Base-by-base conservation (phyloP, 441 rosid genomes). In the Bruguiera hainesii region DNA sequence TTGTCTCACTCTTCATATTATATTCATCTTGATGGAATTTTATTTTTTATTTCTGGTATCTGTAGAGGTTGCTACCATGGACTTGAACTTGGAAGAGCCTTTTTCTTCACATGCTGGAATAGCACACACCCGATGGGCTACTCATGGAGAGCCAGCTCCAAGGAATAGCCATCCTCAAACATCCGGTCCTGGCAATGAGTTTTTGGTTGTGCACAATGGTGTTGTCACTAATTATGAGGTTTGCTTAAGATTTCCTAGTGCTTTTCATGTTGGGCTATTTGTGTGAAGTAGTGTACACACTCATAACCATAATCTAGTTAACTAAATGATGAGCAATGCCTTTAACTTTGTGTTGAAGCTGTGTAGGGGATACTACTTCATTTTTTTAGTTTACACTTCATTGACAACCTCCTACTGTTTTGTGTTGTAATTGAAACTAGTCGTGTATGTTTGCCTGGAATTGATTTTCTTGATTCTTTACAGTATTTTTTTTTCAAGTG, bases 51-150 rank as follows among this genome's bases (percentile, higher is more conserved):
- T 66, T 63, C 56, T 65, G 42, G 20, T 46, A 1, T 61, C 71
- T 76, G 33, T 90, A 95, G 99, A 95, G 64, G 84, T 87, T 71
- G 85, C 85, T 52, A 69, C 67, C 21, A 81, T 72, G 11, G 87
- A 82, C 70, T 82, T 95, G 63, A 80, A 95, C 72, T 73, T 91
- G 88, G 93, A 85, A 64, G 86, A 88, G 73, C 84, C 84, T 0
- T 88, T 89, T 72, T 64, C 76, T 35, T 58, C 79, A 39, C 99
- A 95, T 79, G 99, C 96, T 62, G 96, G 98, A 29, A 95, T 95
- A 73, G 99, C 98, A 6, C 99, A 95, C 76, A 95, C 98, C 0
- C 82, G 99, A 35, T 95, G 98, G 98, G 98, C 98, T 26, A 91
- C 99, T 59, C 99, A 95, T 73, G 98, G 99, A 61, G 98, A 88